Base-by-base conservation (phyloP, 208 protist genomes). In the Acanthamoeba lenticulata region DNA sequence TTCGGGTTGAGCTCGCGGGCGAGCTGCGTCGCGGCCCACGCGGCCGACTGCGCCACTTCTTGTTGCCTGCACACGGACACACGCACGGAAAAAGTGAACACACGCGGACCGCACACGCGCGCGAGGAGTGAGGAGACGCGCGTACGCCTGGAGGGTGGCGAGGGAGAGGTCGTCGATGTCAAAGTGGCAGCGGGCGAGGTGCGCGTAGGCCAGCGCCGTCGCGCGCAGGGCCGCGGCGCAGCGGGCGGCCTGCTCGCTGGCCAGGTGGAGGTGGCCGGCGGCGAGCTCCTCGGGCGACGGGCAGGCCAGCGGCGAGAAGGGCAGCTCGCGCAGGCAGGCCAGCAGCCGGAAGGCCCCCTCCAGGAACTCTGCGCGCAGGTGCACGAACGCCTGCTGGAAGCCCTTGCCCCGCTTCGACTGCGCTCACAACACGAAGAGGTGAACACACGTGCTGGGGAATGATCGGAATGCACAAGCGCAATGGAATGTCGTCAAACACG, bases 91-190 rank as follows among this genome's bases (percentile, higher is more conserved):
- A 5, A 52, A 15, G 47, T 52, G 5, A 52, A 15, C n/a, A n/a
- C n/a, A n/a, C n/a, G 47, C n/a, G n/a, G n/a, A 52, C 9, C 15
- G 47, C 9, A 52, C 9, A 15, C 9, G 47, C 47, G 47, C 5
- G 5, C 9, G 15, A 52, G 47, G 47, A 52, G 47, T n/a, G 52
- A 60, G 52, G 52, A 24, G 52, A 60, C n/a, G n/a, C n/a, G 52
- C 34, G 13, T 77, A 77, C 67, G 36, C 67, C 42, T 77, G 67
- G 38, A 77, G 67, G 21, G 67, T 77, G 34, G 34, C 1, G 21
- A 77, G 67, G 38, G 67, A 77, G 29, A 77, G 34, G 67, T 77
- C 67, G 38, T 77, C 67, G 67, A 77, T 77, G 38, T 77, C 67
- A 13, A 77, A 77, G 0, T 77, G 67, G 67, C 67, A 77, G 1